Base-by-base conservation (phyloP, 352 stramenopile genomes). In the Phytophthora quininea region DNA sequence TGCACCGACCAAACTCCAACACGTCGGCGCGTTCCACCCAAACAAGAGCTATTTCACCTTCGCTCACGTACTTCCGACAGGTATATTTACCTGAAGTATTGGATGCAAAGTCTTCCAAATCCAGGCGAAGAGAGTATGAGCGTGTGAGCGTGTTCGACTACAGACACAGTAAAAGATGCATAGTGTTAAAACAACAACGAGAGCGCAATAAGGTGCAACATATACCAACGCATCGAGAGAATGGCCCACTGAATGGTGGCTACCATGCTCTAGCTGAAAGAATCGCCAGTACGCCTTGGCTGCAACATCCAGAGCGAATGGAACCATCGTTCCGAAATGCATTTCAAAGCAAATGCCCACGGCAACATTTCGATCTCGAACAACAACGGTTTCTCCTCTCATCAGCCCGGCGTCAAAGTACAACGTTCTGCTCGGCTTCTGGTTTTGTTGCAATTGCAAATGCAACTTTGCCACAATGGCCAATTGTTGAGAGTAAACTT, bases 51-150 rank as follows among this genome's bases (percentile, higher is more conserved):
- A 77, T 30, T 24, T 71, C 56, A 33, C 77, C 52, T 0, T 66
- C 51, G 14, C 71, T 62, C 1, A 79, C 58, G 29, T 69, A 74
- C 14, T 66, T 78, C 12, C 72, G 76, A 19, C 79, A 56, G 30
- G 69, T 82, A 32, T 77, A 67, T 47, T 80, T 80, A 27, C 72
- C 74, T 1, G 67, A 70, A 40, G 75, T 55, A 10, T 80, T 46
- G 1, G 69, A 65, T 40, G 59, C 54, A 14, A 73, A 67, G 11
- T 64, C 46, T n/a, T 62, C 58, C 31, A 55, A 32, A 4, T 54
- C n/a, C 14, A 58, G 19, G 52, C 37, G 43, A 32, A 71, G 12
- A 7, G 57, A 62, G 14, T 63, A 69, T 12, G 65, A 64, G 5
- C 32, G 31, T 15, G 59, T 14, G 12, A 61, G 53, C 8, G 46